Conservation (phyloP, 306 rosid genomes). For the Pyrus communis region DNA sequence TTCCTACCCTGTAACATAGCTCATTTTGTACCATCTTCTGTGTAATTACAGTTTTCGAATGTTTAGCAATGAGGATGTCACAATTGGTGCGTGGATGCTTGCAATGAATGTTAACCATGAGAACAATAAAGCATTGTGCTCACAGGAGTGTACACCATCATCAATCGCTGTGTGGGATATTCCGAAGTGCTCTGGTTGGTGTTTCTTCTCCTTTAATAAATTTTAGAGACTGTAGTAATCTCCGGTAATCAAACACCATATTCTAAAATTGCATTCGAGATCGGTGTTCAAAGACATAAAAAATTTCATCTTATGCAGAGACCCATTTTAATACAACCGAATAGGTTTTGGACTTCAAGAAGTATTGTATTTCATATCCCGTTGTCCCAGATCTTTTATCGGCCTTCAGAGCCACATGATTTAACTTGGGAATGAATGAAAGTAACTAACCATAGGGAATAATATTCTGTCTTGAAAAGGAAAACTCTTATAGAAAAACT, state of each 20-base stretch:
- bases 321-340: background rate
- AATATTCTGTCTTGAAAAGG: background rate
- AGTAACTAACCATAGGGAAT: background rate
- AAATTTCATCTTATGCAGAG: background rate
- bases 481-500: background rate
- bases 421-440: background rate
- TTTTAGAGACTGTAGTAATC: background rate
- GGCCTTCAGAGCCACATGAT: background rate
- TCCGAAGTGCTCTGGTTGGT: conserved; percentile 94
- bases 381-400: background rate
- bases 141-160: conserved; percentile 53
- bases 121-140: conserved; percentile 63
- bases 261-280: background rate
- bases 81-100: conserved; percentile 98
- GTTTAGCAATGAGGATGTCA: conserved; percentile 98
- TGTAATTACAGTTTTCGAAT: conserved; percentile 71
- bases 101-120: conserved; percentile 98
- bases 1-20: background rate
- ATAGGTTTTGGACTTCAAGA: background rate
- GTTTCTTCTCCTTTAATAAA: conserved; percentile 10
- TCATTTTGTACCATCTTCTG: background rate
- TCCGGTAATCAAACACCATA: background rate
- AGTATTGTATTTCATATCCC: background rate
- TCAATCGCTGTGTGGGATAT: conserved; percentile 98
- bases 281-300: background rate